A percentile compares a stretch with the other conserved stretches of the same genome.
phyloP scores from a whole-genome alignment of 306 rosid genomes.

The Quercus robur region DNA sequence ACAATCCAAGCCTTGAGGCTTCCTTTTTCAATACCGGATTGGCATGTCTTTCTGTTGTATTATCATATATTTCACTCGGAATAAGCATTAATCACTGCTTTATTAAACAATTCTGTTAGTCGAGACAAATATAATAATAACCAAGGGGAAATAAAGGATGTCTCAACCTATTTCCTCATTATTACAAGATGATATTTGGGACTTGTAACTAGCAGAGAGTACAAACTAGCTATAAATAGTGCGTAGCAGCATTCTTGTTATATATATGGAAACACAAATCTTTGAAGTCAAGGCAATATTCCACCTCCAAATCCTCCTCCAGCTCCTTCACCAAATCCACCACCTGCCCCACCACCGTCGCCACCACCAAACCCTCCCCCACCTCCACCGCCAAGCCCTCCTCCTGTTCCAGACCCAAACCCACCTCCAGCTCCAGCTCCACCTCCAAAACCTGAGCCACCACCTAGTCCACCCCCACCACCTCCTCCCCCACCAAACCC shows the following conservation, averaged over 20 bases:
- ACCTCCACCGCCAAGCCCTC: neutral
- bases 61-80: neutral
- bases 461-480: constrained; percentile 19
- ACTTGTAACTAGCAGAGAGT: neutral
- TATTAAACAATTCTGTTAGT: neutral
- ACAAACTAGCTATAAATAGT: neutral
- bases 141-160: neutral
- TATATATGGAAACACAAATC: neutral
- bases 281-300: neutral
- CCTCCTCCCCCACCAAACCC: constrained; percentile 24
- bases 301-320: constrained; percentile 14
- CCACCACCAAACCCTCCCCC: constrained; percentile 32
- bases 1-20: no score
- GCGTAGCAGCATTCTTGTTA: neutral
- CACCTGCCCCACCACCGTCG: neutral
- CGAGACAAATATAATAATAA: neutral
- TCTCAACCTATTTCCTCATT: neutral
- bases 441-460: constrained; percentile 38
- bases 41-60: no score
- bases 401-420: constrained; percentile 25
- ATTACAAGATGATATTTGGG: neutral
- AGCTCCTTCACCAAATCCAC: constrained; percentile 7
- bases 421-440: constrained; percentile 30
- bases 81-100: neutral
- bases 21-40: no score